Base-by-base conservation (phyloP, 768 basidiomycete genomes). In the Infundibulicybe gibba region DNA sequence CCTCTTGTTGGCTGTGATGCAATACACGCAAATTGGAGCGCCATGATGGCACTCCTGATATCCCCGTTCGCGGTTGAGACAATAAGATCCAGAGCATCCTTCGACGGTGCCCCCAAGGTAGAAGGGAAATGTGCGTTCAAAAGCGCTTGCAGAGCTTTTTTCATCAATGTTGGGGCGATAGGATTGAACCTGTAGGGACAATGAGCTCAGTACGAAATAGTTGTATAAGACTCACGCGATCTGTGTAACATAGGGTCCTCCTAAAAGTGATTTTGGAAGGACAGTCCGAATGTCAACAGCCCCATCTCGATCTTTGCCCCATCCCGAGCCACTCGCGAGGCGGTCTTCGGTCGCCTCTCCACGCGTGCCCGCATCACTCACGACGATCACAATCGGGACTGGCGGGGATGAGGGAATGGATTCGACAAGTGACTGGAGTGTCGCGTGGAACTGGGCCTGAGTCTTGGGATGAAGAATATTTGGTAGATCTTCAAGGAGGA, bases 1-100 rank as follows among this genome's bases (percentile, higher is more conserved):
- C 58, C 61, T 48, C 54, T 57, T 13, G 55, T 56, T n/a, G 59
- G 61, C 40, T 61, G 47, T 47, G 75, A 64, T 15, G 71, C 65
- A 14, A 79, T 63, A 61, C 76, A 95, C 1, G 85, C 80, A 58
- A 99, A 94, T 60, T 99, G 90, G 6, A 98, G 73, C 0, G 87
- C 84, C 83, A 95, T 98, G 50, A 97, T 79, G 1, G 94, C 95
- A 47, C 88, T 90, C 37, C 97, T 75, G 32, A 99, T 89, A 59
- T 99, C 97, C 0, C 97, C 97, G 57, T 88, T 87, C 3, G 89
- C 77, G 2, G 87, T 80, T 43, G 84, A 81, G 4, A 94, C 79
- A 49, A 97, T 77, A 15, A 83, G 64, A 44, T 95, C 86, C 0
- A 97, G 57, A 1, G 80, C 75, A 5, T 87, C 86, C 47, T 81